Conservation (phyloP, 1,284 basidiomycete genomes). For the Ganoderma lingzhi region DNA sequence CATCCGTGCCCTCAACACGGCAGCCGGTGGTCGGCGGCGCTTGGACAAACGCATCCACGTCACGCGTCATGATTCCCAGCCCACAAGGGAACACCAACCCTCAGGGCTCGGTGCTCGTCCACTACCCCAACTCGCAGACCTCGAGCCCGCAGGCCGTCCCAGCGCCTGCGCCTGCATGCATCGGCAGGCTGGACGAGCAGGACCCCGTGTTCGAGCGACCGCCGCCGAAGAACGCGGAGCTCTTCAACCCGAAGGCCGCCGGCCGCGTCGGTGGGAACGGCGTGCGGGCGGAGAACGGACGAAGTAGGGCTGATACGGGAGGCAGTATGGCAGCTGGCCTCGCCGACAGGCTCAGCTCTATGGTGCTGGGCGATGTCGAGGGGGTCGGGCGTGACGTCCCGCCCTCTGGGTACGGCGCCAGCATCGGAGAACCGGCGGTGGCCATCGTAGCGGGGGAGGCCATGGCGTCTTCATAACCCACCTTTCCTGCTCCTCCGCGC, state of each 20-base stretch:
- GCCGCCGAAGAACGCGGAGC: slow-evolving; percentile 57
- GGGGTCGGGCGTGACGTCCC: slow-evolving; percentile 9
- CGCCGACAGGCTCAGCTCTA: slow-evolving; percentile 30
- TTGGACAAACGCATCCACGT: slow-evolving; percentile 69
- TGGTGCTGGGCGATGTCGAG: slow-evolving; percentile 28
- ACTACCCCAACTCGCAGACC: slow-evolving; percentile 44
- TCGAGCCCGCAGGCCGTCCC: slow-evolving; percentile 27
- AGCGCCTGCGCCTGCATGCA: slow-evolving; percentile 29
- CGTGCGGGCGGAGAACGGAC: slow-evolving; percentile 16
- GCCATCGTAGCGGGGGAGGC: slow-evolving; percentile 12
- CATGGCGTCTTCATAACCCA: slow-evolving; percentile 22
- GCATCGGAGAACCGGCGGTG: slow-evolving; percentile 1
- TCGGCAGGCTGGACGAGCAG: slow-evolving; percentile 53
- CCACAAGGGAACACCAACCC: slow-evolving; percentile 36
- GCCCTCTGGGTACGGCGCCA: neutral
- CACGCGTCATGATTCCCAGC: slow-evolving; percentile 58
- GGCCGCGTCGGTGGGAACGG: slow-evolving; percentile 14
- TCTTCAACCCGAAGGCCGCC: slow-evolving; percentile 59
- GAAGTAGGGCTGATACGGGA: slow-evolving; percentile 19
- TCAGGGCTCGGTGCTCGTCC: slow-evolving; percentile 45
- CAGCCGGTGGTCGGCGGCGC: slow-evolving; percentile 61
- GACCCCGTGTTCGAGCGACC: slow-evolving; percentile 60
- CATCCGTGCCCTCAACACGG: slow-evolving; percentile 57
- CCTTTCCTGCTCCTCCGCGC: neutral
- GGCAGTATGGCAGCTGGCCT: slow-evolving; percentile 15